Evolutionary conservation across 441 rosid genomes (phyloP), one percentile per base, ranked within the genome.

Genomic region (Caryocar brasiliense): DNA sequence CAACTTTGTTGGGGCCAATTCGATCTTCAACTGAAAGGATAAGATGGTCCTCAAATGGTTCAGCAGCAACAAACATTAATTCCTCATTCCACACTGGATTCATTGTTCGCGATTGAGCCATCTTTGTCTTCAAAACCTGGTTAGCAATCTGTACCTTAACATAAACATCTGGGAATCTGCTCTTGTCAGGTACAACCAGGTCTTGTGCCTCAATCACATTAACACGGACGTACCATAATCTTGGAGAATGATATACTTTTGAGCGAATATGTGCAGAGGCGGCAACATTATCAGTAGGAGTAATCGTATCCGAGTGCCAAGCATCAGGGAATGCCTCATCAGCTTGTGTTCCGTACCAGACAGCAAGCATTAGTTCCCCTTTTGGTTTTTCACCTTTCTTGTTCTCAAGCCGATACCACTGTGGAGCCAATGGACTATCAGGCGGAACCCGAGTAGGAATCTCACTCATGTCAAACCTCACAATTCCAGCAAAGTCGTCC

Each of bases 271-370:
- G 82, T 3, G 79, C 18, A 4, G 80, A 72, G 36, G 59, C 35
- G 3, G 83, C 51, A 50, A 81, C 51, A 43, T 72, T 45, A 40
- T 83, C 84, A 14, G 58, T 15, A 2, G 89, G 76, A 48, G 67
- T 49, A 58, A 79, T 52, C 42, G 92, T 74, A 73, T 92, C 96
- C 0, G 96, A 85, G 48, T 83, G 87, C 67, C 79, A 80, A 47
- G 96, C 95, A 51, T 88, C 89, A 32, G 96, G 72, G 55, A 82
- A 92, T 28, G 96, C 86, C 70, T 87, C 99, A 21, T 92, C 96
- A 9, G 95, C 96, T 62, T 92, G 99, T 4, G 99, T 87, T 40
- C 99, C 92, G 48, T 71, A 76, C 98, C 98, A 92, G 55, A 92
- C 87, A 14, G 95, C 82, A 21, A 85, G 70, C 98, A 92, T 92